These are phyloP conservation scores for Plantago elongata DNA, from an alignment of 257 asterid species.

Conservation along the genomic window DNA sequence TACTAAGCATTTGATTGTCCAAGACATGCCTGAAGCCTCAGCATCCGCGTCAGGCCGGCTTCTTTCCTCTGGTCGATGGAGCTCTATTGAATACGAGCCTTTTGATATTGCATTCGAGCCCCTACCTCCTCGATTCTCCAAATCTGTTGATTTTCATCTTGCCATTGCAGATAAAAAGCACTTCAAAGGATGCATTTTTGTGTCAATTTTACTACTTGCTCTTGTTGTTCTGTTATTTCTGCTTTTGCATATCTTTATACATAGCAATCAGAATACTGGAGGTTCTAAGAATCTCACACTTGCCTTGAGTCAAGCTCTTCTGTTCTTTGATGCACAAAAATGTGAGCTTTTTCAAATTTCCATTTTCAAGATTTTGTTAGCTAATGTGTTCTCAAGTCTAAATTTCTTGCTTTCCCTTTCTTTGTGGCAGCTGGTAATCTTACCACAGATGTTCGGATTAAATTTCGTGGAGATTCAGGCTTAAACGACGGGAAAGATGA, in stretches of 20 bases:
- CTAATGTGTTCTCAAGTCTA: not conserved
- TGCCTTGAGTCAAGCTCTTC: constrained; percentile 46
- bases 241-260: constrained; percentile 28
- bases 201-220: constrained; percentile 15
- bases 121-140: constrained; percentile 43
- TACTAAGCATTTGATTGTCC: not conserved
- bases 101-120: constrained; percentile 25
- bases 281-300: constrained; percentile 27
- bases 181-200: constrained; percentile 27
- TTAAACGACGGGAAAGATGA: constrained; percentile 37
- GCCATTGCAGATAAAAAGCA: constrained; percentile 24
- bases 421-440: constrained; percentile 40
- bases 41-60: constrained; percentile 26
- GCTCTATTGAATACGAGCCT: constrained; percentile 33
- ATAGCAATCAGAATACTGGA: constrained; percentile 22
- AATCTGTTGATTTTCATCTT: constrained; percentile 38
- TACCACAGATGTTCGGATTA: constrained; percentile 20
- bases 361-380: not conserved
- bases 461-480: constrained; percentile 48
- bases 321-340: constrained; percentile 58
- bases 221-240: constrained; percentile 21
- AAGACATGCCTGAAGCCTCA: constrained; percentile 29
- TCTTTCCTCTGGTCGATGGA: constrained; percentile 30
- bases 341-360: constrained; percentile 21
- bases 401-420: not conserved